Conservation (phyloP, 164 flowering plant genomes). For the Taxillus chinensis region DNA sequence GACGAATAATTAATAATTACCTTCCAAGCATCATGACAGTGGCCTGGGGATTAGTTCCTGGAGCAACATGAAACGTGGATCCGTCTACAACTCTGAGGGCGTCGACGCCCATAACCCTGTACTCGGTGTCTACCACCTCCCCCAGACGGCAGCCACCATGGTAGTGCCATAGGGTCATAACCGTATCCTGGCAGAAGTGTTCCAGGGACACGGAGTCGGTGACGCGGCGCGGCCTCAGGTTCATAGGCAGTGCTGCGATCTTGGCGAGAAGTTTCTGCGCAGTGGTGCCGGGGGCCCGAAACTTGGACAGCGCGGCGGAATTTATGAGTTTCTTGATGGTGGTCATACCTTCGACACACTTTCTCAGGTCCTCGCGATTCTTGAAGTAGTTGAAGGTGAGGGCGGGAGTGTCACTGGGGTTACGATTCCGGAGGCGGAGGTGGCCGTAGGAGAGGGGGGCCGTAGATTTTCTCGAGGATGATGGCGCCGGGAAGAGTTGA, state of each 20-base stretch:
- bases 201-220: slow-evolving; percentile 32
- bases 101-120: slow-evolving; percentile 57
- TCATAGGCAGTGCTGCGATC: slow-evolving; percentile 32
- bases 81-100: slow-evolving; percentile 67
- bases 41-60: slow-evolving; percentile 93
- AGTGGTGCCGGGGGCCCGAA: slow-evolving; percentile 21
- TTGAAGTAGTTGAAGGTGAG: slow-evolving; percentile 66
- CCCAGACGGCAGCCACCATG: slow-evolving; percentile 88
- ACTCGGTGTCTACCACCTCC: slow-evolving; percentile 49
- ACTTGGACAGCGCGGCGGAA: slow-evolving; percentile 38
- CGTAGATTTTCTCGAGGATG: slow-evolving; percentile 49
- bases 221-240: slow-evolving; percentile 36
- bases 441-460: slow-evolving; percentile 52
- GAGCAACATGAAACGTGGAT: slow-evolving; percentile 51
- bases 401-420: slow-evolving; percentile 47
- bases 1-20: slow-evolving; percentile 16
- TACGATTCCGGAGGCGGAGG: slow-evolving; percentile 29
- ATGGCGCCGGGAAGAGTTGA: slow-evolving; percentile 31
- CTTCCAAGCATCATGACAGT: slow-evolving; percentile 97
- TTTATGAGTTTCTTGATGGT: slow-evolving; percentile 34
- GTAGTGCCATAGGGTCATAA: slow-evolving; percentile 87
- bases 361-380: slow-evolving; percentile 43
- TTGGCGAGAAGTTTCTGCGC: slow-evolving; percentile 16
- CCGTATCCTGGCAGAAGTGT: slow-evolving; percentile 72
- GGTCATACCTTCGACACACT: slow-evolving; percentile 50